phyloP scores from a whole-genome alignment of 129 eudicot genomes.

The Scalesia atractyloides region DNA sequence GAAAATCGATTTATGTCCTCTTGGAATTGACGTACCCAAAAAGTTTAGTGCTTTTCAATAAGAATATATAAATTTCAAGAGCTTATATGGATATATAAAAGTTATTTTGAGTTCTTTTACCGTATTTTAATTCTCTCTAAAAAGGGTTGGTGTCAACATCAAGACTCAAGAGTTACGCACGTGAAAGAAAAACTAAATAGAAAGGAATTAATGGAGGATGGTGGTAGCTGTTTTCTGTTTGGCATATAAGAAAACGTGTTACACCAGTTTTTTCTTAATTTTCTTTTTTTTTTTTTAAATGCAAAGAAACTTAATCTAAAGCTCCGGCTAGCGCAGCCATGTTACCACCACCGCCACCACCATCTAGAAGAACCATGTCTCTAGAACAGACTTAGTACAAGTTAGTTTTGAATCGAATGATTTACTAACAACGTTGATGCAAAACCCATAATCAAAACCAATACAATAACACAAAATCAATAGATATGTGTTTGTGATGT shows the following conservation, averaged over 20 bases:
- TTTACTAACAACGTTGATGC: background rate
- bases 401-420: background rate
- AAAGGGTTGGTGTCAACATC: background rate
- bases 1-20: too few species aligned
- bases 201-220: conserved; percentile 1
- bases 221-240: conserved; percentile 3
- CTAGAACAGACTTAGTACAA: background rate
- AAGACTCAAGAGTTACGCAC: conserved; percentile 7
- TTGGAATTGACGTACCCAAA: too few species aligned
- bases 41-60: too few species aligned
- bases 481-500: background rate
- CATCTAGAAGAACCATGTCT: too few species aligned
- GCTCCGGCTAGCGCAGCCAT: too few species aligned
- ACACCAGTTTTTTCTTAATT: background rate
- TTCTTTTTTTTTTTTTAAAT: background rate
- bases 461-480: background rate
- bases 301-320: too few species aligned
- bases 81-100: too few species aligned
- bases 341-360: too few species aligned
- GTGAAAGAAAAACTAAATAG: background rate
- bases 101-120: too few species aligned
- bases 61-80: too few species aligned
- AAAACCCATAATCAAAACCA: too few species aligned
- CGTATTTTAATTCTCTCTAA: too few species aligned
- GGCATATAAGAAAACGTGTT: background rate